Evolutionary conservation across 768 basidiomycete species (phyloP).

Genomic region (Candolleomyces efflorescens): DNA sequence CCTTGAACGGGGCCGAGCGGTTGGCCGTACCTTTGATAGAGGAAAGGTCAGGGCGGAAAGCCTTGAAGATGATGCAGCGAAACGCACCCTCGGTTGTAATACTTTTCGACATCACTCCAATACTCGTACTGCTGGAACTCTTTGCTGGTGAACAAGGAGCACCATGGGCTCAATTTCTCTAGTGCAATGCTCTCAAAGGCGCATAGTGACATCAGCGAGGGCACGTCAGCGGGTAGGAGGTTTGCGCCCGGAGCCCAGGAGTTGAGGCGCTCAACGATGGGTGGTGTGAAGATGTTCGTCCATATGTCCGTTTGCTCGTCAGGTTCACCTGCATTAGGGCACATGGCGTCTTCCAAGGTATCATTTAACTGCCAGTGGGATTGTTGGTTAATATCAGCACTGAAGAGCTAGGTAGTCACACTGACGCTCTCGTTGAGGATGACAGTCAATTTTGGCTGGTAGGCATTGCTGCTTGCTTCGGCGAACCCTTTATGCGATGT

Average conservation of each 20-base stretch:
- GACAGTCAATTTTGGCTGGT: conserved; percentile 48
- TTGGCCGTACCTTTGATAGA: conserved; percentile 53
- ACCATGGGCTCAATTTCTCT: conserved; percentile 57
- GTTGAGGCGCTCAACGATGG: conserved; percentile 59
- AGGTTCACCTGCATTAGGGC: conserved; percentile 49
- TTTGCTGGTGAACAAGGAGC: conserved; percentile 56
- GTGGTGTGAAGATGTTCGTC: conserved; percentile 49
- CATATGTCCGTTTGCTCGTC: conserved; percentile 46
- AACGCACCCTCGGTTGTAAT: conserved; percentile 67
- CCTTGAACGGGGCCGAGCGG: conserved; percentile 72
- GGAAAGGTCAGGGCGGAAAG: not conserved
- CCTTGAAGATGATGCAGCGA: not conserved
- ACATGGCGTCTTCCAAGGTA: conserved; percentile 65
- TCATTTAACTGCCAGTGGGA: conserved; percentile 54
- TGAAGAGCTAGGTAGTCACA: not conserved
- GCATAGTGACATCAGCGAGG: conserved; percentile 67
- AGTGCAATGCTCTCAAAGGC: conserved; percentile 72
- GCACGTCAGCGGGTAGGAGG: conserved; percentile 50
- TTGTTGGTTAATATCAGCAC: not conserved
- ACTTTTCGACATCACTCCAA: conserved; percentile 70
- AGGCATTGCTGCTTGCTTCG: conserved; percentile 40
- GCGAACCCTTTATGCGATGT: conserved; percentile 48
- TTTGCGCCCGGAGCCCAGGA: conserved; percentile 56
- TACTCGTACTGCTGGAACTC: conserved; percentile 73
- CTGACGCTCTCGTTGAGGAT: conserved; percentile 54